Conservation (phyloP, 2,329 filamentous ascomycete species). For the Colletotrichum acutatum region DNA sequence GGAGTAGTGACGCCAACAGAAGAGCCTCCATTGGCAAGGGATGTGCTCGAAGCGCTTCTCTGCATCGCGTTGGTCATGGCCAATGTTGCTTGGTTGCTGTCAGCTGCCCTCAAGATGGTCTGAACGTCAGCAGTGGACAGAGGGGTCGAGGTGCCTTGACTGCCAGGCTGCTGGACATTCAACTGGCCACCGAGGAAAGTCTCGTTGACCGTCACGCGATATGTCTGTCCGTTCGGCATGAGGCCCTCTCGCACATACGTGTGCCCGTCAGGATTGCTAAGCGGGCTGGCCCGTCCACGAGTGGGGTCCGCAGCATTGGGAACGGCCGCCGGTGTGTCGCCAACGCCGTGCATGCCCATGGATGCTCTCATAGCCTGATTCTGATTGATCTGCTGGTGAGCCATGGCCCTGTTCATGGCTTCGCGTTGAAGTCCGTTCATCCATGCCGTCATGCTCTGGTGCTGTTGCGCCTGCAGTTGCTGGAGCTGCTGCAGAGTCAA, state of each 20-base stretch:
- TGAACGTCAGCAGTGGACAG: slow-evolving; percentile 57
- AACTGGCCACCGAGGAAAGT: slow-evolving; percentile 21
- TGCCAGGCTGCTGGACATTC: slow-evolving; percentile 22
- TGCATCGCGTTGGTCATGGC: slow-evolving; percentile 61
- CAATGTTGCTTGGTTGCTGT: slow-evolving; percentile 55
- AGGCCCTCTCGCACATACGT: slow-evolving; percentile 34
- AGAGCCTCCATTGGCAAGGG: slow-evolving; percentile 49
- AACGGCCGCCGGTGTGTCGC: slow-evolving; percentile 44
- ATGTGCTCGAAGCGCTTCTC: slow-evolving; percentile 59
- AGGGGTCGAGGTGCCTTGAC: slow-evolving; percentile 20
- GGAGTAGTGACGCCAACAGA: slow-evolving; percentile 58
- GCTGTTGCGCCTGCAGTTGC: slow-evolving; percentile 44
- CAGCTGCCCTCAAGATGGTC: slow-evolving; percentile 57
- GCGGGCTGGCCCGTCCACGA: slow-evolving; percentile 45
- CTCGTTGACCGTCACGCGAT: slow-evolving; percentile 37
- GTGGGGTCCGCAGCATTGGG: slow-evolving; percentile 38
- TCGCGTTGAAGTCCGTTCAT: slow-evolving; percentile 60
- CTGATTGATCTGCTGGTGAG: slow-evolving; percentile 56
- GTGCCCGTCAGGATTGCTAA: slow-evolving; percentile 30
- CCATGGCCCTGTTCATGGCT: slow-evolving; percentile 52
- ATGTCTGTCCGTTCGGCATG: slow-evolving; percentile 35
- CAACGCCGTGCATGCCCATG: slow-evolving; percentile 53
- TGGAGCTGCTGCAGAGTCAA: slow-evolving; percentile 35
- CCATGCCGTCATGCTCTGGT: slow-evolving; percentile 57
- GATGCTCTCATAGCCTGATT: slow-evolving; percentile 55